These are phyloP conservation scores for Suhomyces vadensis DNA, from an alignment of 805 yeast genomes.

Conservation along the genomic window DNA sequence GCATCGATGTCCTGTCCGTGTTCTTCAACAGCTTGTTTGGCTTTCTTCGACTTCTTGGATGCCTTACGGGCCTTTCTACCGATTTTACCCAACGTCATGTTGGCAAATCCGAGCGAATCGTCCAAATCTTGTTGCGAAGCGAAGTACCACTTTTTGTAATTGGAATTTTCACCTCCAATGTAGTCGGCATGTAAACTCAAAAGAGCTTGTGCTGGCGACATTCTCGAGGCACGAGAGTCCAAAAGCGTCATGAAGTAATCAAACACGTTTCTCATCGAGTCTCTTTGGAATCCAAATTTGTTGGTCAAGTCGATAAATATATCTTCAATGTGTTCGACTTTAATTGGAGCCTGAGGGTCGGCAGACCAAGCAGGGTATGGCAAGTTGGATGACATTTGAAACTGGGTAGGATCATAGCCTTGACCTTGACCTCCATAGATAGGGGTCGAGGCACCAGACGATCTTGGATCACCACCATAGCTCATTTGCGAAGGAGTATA, in stretches of 20 bases:
- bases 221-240: slow-evolving; percentile 83
- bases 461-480: slow-evolving; percentile 76
- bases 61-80: slow-evolving; percentile 81
- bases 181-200: slow-evolving; percentile 82
- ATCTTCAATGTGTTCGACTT: slow-evolving; percentile 82
- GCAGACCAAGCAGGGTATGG: slow-evolving; percentile 99
- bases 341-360: slow-evolving; percentile 84
- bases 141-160: slow-evolving; percentile 85
- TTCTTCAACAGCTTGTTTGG: slow-evolving; percentile 66
- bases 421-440: slow-evolving; percentile 66
- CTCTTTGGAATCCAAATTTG: slow-evolving; percentile 89
- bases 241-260: slow-evolving; percentile 83
- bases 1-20: slow-evolving; percentile 61
- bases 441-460: slow-evolving; percentile 94
- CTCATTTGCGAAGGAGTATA: slow-evolving; percentile 86
- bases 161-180: slow-evolving; percentile 85
- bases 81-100: slow-evolving; percentile 73
- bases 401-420: slow-evolving; percentile 60
- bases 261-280: slow-evolving; percentile 88
- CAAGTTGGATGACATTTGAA: slow-evolving; percentile 74
- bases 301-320: slow-evolving; percentile 79
- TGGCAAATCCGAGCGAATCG: slow-evolving; percentile 79
- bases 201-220: slow-evolving; percentile 87
- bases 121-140: slow-evolving; percentile 88
- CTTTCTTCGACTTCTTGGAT: slow-evolving; percentile 76